Conservation (phyloP, 1,284 basidiomycete genomes). For the Salmacisia buchloeana region DNA sequence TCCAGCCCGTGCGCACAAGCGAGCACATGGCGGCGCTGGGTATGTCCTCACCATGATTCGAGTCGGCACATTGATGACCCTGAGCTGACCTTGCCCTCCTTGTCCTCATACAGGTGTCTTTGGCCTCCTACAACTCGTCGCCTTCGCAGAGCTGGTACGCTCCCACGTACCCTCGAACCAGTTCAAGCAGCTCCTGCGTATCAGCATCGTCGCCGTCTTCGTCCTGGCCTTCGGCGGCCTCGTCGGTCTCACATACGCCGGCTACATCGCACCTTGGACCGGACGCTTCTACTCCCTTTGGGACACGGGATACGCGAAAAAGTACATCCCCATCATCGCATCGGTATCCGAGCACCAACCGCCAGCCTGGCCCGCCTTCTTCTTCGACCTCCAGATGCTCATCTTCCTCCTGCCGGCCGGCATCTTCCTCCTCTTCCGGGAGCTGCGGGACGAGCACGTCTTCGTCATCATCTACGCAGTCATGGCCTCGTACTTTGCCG, state of each 20-base stretch:
- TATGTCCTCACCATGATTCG: too few relatives aligned
- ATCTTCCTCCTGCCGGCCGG: conserved; percentile 98
- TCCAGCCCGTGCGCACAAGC: conserved; percentile 93
- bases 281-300: conserved; percentile 98
- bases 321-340: conserved; percentile 95
- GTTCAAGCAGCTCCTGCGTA: conserved; percentile 67
- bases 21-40: conserved; percentile 99
- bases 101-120: conserved; percentile 70
- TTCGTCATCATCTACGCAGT: conserved; percentile 98
- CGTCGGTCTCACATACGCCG: conserved; percentile 75
- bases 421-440: conserved; percentile 84
- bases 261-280: conserved; percentile 97
- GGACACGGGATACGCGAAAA: conserved; percentile 98
- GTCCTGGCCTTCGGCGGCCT: conserved; percentile 57
- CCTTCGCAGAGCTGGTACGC: conserved; percentile 83
- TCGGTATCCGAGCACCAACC: conserved; percentile 99
- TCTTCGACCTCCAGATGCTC: conserved; percentile 97
- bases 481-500: conserved; percentile 95
- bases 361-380: conserved; percentile 98
- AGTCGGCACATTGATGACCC: too few relatives aligned
- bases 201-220: conserved; percentile 64
- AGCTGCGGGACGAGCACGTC: conserved; percentile 91
- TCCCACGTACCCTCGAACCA: conserved; percentile 86
- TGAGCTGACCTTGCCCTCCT: background rate
- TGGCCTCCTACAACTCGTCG: conserved; percentile 90